phyloP scores from a whole-genome alignment of 345 rosid genomes.

The Draba incana region DNA sequence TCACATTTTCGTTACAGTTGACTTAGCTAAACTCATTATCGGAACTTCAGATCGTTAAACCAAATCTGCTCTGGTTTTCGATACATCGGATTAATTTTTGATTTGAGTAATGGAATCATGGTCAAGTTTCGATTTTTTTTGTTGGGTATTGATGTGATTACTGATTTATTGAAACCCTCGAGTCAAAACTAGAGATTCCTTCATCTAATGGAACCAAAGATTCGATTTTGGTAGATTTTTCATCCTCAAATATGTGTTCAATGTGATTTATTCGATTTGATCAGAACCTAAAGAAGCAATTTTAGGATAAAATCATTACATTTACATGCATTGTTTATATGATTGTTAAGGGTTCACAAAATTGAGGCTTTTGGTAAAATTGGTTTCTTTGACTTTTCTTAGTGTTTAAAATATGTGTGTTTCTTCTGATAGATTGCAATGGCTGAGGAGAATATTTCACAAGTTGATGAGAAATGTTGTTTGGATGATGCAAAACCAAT shows the following conservation, averaged over 20 bases:
- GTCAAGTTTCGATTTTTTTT: neutral
- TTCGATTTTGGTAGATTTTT: constrained; percentile 8
- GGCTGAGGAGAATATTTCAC: constrained; percentile 38
- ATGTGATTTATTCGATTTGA: constrained; percentile 14
- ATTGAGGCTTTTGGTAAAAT: neutral
- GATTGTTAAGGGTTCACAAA: neutral
- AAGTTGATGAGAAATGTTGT: constrained; percentile 38
- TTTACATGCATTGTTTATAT: neutral
- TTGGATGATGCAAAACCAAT: constrained; percentile 27
- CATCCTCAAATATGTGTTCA: neutral
- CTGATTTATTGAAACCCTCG: neutral
- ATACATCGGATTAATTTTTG: constrained; percentile 1
- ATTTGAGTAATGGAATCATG: neutral
- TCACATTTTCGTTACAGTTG: constrained; percentile 16
- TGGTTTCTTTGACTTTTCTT: constrained; percentile 9
- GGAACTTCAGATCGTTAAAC: constrained; percentile 23
- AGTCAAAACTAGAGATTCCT: neutral
- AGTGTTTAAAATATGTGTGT: neutral
- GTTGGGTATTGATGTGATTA: constrained; percentile 11
- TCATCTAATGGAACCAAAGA: constrained; percentile 2
- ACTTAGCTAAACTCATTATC: constrained; percentile 9
- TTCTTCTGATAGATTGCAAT: constrained; percentile 16
- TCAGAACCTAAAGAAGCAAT: neutral
- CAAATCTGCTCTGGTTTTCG: constrained; percentile 1
- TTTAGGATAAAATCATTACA: constrained; percentile 26